Conservation (phyloP, 1,139 yeast species). For the Spencermartinsiella ligniputridi region DNA sequence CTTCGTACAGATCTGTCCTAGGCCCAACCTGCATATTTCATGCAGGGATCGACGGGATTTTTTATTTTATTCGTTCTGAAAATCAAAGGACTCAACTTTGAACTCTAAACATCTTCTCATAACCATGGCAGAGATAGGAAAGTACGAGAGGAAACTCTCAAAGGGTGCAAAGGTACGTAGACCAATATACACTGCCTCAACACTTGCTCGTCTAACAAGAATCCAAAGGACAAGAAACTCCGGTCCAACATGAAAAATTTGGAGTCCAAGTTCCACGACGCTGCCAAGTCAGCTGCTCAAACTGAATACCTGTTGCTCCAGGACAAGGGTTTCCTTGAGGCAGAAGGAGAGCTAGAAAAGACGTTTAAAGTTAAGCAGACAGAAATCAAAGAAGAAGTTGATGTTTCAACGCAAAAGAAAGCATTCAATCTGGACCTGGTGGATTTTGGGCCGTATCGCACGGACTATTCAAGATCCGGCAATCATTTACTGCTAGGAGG, state of each 20-base stretch:
- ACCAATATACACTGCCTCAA: not conserved
- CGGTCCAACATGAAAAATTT: conserved; percentile 60
- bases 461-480: conserved; percentile 85
- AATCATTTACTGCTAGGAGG: conserved; percentile 83
- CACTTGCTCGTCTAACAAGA: not conserved
- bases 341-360: conserved; percentile 85
- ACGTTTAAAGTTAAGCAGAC: conserved; percentile 81
- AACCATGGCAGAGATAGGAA: not conserved
- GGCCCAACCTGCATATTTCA: too few species aligned
- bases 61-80: too few species aligned
- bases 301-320: conserved; percentile 85
- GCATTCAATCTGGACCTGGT: conserved; percentile 68
- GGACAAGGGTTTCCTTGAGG: conserved; percentile 79
- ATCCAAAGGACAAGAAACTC: conserved; percentile 44
- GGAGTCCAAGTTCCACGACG: conserved; percentile 72
- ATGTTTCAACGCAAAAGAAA: conserved; percentile 62
- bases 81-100: too few species aligned
- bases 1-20: too few species aligned
- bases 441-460: conserved; percentile 81
- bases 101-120: too few species aligned
- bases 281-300: conserved; percentile 74
- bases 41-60: too few species aligned
- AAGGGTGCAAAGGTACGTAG: not conserved
- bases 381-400: conserved; percentile 77
- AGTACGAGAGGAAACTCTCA: not conserved